phyloP scores from a whole-genome alignment of 2,329 filamentous ascomycete genomes.

The Stemphylium beticola region DNA sequence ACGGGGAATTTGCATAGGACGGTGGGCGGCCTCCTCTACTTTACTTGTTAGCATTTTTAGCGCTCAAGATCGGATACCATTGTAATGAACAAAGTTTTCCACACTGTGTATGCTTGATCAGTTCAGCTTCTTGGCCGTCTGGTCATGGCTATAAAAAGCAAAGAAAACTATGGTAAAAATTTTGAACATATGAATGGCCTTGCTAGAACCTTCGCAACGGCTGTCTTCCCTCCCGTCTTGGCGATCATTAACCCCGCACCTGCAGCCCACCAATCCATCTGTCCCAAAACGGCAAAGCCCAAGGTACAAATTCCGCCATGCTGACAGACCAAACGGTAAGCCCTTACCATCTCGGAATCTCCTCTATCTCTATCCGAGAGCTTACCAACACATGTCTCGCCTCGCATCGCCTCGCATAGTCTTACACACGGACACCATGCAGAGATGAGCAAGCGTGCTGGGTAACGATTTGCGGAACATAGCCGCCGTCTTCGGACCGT shows the following conservation, averaged over 20 bases:
- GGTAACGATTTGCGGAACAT: not conserved
- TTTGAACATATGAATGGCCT: not conserved
- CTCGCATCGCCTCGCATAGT: not conserved
- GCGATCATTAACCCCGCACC: slow-evolving; percentile 21
- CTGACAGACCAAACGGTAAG: slow-evolving; percentile 26
- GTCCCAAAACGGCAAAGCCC: slow-evolving; percentile 14
- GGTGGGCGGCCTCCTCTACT: slow-evolving; percentile 13
- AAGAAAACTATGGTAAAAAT: not conserved
- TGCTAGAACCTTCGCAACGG: slow-evolving; percentile 5
- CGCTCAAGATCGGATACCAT: slow-evolving; percentile 17
- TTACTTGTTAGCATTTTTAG: slow-evolving; percentile 25
- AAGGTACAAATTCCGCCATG: slow-evolving; percentile 18
- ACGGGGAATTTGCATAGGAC: slow-evolving; percentile 20
- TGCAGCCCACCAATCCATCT: not conserved
- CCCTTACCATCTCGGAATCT: slow-evolving; percentile 3
- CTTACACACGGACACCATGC: too few species aligned
- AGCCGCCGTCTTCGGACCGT: not conserved
- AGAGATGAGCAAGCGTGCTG: not conserved
- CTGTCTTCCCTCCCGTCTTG: slow-evolving; percentile 1
- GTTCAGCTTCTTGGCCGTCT: not conserved
- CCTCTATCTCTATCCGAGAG: slow-evolving; percentile 9
- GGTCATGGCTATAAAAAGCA: not conserved
- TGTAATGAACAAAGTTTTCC: slow-evolving; percentile 10
- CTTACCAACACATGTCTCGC: slow-evolving; percentile 3
- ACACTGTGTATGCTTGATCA: not conserved